Percentiles rank a stretch among this genome's conserved stretches.
Evolutionary conservation across 768 basidiomycete species (phyloP).

Genomic region (Suillus americanus): DNA sequence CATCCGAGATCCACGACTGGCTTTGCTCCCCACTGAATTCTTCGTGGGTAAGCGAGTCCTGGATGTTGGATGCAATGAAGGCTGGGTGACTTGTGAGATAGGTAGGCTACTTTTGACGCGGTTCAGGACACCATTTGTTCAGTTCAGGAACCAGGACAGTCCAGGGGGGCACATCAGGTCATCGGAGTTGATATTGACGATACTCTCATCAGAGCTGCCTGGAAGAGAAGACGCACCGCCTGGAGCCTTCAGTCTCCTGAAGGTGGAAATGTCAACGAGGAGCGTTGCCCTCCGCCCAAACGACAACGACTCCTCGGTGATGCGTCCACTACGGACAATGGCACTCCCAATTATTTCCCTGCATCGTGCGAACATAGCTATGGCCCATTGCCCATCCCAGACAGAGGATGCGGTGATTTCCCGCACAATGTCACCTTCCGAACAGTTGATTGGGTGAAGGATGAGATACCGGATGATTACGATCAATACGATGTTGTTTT

Average conservation of each 20-base stretch:
- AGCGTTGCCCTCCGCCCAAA: constrained; percentile 6
- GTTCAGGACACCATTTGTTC: not conserved
- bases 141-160: constrained; percentile 51
- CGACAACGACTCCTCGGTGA: constrained; percentile 11
- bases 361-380: constrained; percentile 73
- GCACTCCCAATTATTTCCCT: constrained; percentile 62
- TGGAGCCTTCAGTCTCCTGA: constrained; percentile 64
- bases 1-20: constrained; percentile 61
- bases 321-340: constrained; percentile 1
- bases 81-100: constrained; percentile 84
- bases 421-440: constrained; percentile 80
- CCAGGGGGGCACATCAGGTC: constrained; percentile 60
- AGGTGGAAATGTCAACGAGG: not conserved
- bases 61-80: constrained; percentile 88
- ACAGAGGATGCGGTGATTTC: constrained; percentile 43
- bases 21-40: constrained; percentile 52
- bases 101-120: constrained; percentile 42
- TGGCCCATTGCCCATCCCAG: constrained; percentile 70
- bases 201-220: constrained; percentile 69
- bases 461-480: constrained; percentile 53
- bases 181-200: constrained; percentile 87
- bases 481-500: constrained; percentile 75
- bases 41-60: constrained; percentile 62
- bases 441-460: constrained; percentile 70
- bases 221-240: constrained; percentile 64